Evolutionary conservation across 768 basidiomycete species (phyloP), one percentile per base, ranked within the genome.

Genomic region (Sporobolomyces roseus): DNA sequence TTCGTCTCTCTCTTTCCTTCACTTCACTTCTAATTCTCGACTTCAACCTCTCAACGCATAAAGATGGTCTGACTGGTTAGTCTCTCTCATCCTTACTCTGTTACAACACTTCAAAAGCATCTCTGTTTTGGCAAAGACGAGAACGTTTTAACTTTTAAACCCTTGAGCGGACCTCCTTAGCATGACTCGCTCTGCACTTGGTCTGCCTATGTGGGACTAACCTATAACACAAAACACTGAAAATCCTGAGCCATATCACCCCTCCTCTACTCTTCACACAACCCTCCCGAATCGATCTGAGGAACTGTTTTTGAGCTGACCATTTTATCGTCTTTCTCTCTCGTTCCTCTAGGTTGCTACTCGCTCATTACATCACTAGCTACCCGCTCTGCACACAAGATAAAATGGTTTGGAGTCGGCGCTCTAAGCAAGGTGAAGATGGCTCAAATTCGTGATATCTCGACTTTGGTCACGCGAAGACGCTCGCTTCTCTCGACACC

Each of bases 221-320:
- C 61, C 51, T 62, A 52, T 38, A 52, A 52, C 41, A 48, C 51
- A 32, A 65, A 59, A 65, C 64, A 65, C 64, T 65, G 64, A 65
- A 65, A 65, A 65, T 65, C 56, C 64, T 59, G 64, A 65, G 64
- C 64, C 45, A 7, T 46, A 9, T 17, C 9, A 41, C 38, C 38
- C 10, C 9, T 41, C 38, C 38, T 9, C 17, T 41, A 41, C 38
- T 41, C 17, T 41, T 17, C 10, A 41, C n/a, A n/a, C n/a, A n/a
- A 58, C 2, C 41, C 2, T 17, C 4, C 41, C 3, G 25, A 14
- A 58, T 41, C 56, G n/a, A 56, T 30, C 32, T 43, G 13, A 23
- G 5, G 58, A n/a, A 32, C 38, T 41, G 9, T 41, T 19, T 23
- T 49, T 32, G 58, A 60, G 45, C 58, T 60, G 58, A 60, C 58